These are phyloP conservation scores for Wallemia ichthyophaga DNA, from an alignment of 1,284 basidiomycete species.

Conservation along the genomic window DNA sequence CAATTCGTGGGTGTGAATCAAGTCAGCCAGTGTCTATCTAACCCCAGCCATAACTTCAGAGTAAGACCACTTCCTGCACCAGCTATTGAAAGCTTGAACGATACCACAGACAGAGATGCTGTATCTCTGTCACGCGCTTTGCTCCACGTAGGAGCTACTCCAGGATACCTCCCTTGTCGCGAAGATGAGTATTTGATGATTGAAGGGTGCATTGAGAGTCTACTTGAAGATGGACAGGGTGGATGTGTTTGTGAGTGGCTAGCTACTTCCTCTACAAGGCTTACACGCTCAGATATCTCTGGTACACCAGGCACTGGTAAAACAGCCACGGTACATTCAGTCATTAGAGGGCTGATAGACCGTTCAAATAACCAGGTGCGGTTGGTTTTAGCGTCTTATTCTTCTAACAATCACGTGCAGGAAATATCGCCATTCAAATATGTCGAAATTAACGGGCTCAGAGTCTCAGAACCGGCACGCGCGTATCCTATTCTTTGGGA, in stretches of 20 bases:
- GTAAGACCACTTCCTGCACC: conserved; percentile 6
- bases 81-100: conserved; percentile 6
- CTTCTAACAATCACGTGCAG: conserved; percentile 16
- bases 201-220: conserved; percentile 43
- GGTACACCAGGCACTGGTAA: conserved; percentile 96
- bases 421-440: conserved; percentile 82
- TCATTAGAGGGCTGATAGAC: conserved; percentile 55
- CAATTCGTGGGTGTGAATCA: background rate
- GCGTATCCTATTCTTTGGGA: conserved; percentile 77
- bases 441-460: conserved; percentile 91
- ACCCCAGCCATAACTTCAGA: conserved; percentile 16
- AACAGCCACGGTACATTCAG: conserved; percentile 84
- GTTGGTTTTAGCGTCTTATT: conserved; percentile 4
- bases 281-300: conserved; percentile 38
- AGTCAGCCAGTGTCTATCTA: conserved; percentile 13
- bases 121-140: conserved; percentile 61
- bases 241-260: conserved; percentile 61
- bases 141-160: conserved; percentile 74
- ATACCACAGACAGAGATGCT: conserved; percentile 33
- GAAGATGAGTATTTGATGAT: conserved; percentile 61
- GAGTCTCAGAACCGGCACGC: conserved; percentile 57
- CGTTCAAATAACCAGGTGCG: conserved; percentile 49
- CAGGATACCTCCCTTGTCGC: conserved; percentile 64
- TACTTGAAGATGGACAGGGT: conserved; percentile 71
- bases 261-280: background rate